phyloP scores from a whole-genome alignment of 371 early-diverging fungal species.

The Rhizopus arrhizus region DNA sequence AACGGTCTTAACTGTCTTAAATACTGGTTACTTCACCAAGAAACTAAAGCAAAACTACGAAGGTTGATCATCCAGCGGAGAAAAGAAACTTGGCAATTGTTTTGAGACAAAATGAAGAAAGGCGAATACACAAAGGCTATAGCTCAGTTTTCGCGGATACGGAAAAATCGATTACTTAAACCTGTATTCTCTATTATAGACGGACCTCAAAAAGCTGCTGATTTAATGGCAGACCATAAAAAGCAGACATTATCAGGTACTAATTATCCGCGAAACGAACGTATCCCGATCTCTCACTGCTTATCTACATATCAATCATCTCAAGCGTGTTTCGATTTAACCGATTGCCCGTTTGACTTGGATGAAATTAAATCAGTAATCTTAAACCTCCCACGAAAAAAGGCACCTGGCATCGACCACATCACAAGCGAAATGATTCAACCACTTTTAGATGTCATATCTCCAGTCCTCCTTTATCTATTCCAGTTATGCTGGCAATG shows the following conservation, averaged over 20 bases:
- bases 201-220: constrained; percentile 2
- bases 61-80: not conserved
- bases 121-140: constrained; percentile 10
- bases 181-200: not conserved
- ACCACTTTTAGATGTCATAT: constrained; percentile 5
- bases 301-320: not conserved
- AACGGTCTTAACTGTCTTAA: constrained; percentile 3
- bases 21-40: constrained; percentile 16
- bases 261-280: too few species aligned
- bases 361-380: not conserved
- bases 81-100: constrained; percentile 10
- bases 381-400: constrained; percentile 6
- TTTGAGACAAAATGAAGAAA: constrained; percentile 7
- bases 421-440: constrained; percentile 31
- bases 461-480: constrained; percentile 5
- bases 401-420: constrained; percentile 32
- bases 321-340: not conserved
- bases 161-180: constrained; percentile 3
- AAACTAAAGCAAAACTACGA: constrained; percentile 6
- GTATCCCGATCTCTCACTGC: too few species aligned
- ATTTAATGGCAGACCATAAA: not conserved
- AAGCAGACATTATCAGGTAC: too few species aligned
- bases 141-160: not conserved
- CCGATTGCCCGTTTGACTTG: constrained; percentile 1
- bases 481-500: constrained; percentile 32